These are phyloP conservation scores for Boletus sp. DNA, from an alignment of 768 basidiomycete species.

Conservation along the genomic window DNA sequence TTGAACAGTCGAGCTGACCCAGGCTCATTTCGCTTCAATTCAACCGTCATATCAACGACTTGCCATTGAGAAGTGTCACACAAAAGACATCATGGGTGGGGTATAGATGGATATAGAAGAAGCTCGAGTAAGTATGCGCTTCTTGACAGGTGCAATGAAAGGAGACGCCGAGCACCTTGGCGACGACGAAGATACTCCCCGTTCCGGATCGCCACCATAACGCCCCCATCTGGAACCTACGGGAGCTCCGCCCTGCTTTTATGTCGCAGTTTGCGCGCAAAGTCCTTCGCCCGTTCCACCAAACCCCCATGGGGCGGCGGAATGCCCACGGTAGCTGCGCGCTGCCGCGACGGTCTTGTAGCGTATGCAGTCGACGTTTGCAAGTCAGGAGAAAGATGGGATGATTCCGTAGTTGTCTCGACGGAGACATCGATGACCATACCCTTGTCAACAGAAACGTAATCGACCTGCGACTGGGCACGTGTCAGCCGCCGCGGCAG, in stretches of 20 bases:
- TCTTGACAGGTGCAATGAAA: constrained; percentile 13
- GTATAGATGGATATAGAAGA: constrained; percentile 28
- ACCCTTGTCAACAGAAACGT: constrained; percentile 29
- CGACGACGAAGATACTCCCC: constrained; percentile 22
- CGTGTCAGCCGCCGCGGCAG: constrained; percentile 48
- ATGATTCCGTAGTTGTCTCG: constrained; percentile 36
- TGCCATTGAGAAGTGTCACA: constrained; percentile 12
- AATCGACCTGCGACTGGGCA: constrained; percentile 39
- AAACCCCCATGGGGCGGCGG: constrained; percentile 27
- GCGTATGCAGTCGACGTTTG: constrained; percentile 21
- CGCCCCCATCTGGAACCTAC: constrained; percentile 8
- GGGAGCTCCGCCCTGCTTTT: constrained; percentile 30
- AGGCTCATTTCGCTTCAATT: constrained; percentile 20
- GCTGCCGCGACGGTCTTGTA: constrained; percentile 31
- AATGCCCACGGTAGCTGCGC: constrained; percentile 36
- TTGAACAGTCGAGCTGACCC: neutral
- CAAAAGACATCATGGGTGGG: constrained; percentile 13
- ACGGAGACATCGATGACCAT: constrained; percentile 50
- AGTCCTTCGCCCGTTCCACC: constrained; percentile 38
- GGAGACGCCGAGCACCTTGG: constrained; percentile 23
- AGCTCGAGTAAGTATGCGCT: constrained; percentile 14
- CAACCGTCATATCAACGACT: constrained; percentile 15
- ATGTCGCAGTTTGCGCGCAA: constrained; percentile 44
- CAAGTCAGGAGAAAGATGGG: constrained; percentile 1
- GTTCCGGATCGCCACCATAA: constrained; percentile 20